Conservation (phyloP, 345 rosid genomes). For the Acer saccharum region DNA sequence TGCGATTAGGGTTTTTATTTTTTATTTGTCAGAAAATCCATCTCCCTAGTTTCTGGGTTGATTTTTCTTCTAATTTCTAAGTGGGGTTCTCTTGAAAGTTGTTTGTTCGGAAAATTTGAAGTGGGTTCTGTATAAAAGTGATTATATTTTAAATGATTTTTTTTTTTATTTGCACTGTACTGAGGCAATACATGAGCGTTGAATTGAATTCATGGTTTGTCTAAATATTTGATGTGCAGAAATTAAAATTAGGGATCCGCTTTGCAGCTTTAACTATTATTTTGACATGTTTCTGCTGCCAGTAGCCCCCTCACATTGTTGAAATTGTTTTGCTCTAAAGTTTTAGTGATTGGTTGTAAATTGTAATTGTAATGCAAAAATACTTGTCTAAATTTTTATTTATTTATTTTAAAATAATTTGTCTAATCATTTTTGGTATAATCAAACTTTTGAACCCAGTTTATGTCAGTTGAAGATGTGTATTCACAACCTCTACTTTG, state of each 20-base stretch:
- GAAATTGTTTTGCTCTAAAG: too few relatives aligned
- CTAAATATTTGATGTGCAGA: constrained; percentile 30
- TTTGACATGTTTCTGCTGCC: constrained; percentile 34
- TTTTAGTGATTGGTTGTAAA: too few relatives aligned
- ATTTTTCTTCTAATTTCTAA: background rate
- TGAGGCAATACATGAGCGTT: background rate
- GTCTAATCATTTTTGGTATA: too few relatives aligned
- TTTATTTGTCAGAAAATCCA: too few relatives aligned
- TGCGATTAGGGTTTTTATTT: background rate
- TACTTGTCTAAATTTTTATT: too few relatives aligned
- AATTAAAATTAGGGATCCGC: constrained; percentile 32
- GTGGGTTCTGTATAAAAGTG: background rate
- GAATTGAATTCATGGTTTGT: background rate
- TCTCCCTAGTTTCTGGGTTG: background rate
- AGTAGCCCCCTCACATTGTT: constrained; percentile 33
- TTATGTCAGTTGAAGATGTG: too few relatives aligned
- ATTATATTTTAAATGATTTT: too few relatives aligned
- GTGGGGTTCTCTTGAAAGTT: background rate
- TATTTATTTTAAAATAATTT: too few relatives aligned
- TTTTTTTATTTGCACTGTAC: constrained; percentile 5
- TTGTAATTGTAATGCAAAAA: too few relatives aligned
- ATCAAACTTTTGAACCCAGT: too few relatives aligned
- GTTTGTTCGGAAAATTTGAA: background rate
- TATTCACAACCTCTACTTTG: too few relatives aligned
- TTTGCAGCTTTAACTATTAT: constrained; percentile 35